Conservation (phyloP, 2,329 filamentous ascomycete species). For the Colletotrichum sp. region DNA sequence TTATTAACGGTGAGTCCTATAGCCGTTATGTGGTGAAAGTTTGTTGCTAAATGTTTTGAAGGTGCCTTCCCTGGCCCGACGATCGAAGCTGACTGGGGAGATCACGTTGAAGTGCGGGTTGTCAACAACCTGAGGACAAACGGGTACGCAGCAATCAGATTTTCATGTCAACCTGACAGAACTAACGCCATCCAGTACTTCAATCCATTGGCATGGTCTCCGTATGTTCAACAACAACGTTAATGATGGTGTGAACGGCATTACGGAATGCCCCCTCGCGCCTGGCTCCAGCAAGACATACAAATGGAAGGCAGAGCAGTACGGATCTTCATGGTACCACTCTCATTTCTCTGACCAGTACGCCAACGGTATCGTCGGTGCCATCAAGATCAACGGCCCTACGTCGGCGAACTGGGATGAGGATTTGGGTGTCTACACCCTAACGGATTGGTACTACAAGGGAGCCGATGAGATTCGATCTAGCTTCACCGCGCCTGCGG, state of each 20-base stretch:
- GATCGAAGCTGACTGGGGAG: slow-evolving; percentile 58
- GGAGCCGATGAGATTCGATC: slow-evolving; percentile 32
- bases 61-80: slow-evolving; percentile 41
- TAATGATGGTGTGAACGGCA: slow-evolving; percentile 51
- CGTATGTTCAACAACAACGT: slow-evolving; percentile 47
- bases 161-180: too few species aligned
- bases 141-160: slow-evolving; percentile 28
- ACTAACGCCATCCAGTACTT: slow-evolving; percentile 31
- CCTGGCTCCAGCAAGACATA: slow-evolving; percentile 39
- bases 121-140: slow-evolving; percentile 65
- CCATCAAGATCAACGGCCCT: slow-evolving; percentile 57
- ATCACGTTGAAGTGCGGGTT: slow-evolving; percentile 62
- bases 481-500: slow-evolving; percentile 21
- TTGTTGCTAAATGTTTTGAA: background rate
- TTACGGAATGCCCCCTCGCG: slow-evolving; percentile 46
- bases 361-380: slow-evolving; percentile 55
- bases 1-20: slow-evolving; percentile 23
- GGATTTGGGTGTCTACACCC: slow-evolving; percentile 61
- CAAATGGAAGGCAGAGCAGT: slow-evolving; percentile 41
- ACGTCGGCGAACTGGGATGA: slow-evolving; percentile 55
- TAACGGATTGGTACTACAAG: slow-evolving; percentile 59
- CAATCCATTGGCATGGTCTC: slow-evolving; percentile 57
- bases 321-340: slow-evolving; percentile 49
- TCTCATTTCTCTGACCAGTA: slow-evolving; percentile 57
- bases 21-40: background rate